Conservation (phyloP, 108 stramenopile genomes). For the Pelagomonas calceolata region DNA sequence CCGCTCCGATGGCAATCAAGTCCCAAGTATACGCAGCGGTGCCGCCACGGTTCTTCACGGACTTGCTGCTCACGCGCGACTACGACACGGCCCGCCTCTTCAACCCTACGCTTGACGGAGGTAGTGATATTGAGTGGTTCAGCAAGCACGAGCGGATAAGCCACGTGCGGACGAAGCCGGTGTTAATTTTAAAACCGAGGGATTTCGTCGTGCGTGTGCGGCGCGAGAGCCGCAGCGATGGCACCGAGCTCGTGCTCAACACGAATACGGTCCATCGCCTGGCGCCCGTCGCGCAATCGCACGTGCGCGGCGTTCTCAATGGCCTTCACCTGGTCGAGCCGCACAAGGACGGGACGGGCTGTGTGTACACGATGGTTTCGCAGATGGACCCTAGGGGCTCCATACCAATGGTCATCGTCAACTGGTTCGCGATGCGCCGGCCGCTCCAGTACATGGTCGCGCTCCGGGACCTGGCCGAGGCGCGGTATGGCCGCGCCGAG, state of each 20-base stretch:
- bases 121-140: background rate
- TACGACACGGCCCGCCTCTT: background rate
- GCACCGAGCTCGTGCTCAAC: background rate
- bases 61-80: background rate
- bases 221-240: background rate
- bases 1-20: no score
- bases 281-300: background rate
- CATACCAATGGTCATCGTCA: background rate
- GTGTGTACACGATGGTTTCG: background rate
- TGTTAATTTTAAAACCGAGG: background rate
- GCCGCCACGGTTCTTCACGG: no score
- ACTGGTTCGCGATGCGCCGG: background rate
- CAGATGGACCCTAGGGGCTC: background rate
- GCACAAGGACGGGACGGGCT: background rate
- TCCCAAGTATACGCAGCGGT: no score
- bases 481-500: background rate
- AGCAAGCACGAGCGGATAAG: background rate
- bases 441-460: background rate
- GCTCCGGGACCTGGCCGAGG: background rate
- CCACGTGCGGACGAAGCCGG: background rate
- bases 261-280: background rate
- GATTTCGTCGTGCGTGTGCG: background rate
- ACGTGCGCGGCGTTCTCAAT: background rate
- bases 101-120: background rate
- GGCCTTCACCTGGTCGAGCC: background rate